These are phyloP conservation scores for Cystofilobasidium bisporidii DNA, from an alignment of 768 basidiomycete genomes.

Conservation along the genomic window DNA sequence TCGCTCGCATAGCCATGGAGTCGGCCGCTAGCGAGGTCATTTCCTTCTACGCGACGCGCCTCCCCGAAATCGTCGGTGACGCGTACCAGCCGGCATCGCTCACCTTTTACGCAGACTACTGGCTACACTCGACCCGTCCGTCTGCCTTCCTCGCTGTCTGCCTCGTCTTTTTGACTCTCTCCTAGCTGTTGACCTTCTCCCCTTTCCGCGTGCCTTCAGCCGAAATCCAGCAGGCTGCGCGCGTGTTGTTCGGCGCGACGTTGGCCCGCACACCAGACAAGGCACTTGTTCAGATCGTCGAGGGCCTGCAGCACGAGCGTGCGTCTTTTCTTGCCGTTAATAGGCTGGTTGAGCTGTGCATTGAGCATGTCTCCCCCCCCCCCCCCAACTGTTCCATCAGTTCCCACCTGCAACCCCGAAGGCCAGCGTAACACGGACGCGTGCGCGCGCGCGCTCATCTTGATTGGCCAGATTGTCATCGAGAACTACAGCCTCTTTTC, in stretches of 20 bases:
- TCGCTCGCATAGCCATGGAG: slow-evolving; percentile 49
- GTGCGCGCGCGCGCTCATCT: slow-evolving; percentile 62
- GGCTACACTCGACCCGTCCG: slow-evolving; percentile 41
- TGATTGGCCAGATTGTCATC: slow-evolving; percentile 72
- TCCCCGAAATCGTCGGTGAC: slow-evolving; percentile 54
- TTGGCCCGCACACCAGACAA: slow-evolving; percentile 59
- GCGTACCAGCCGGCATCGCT: slow-evolving; percentile 61
- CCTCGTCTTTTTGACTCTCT: no score
- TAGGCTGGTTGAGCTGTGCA: no score
- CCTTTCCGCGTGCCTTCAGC: slow-evolving; percentile 40
- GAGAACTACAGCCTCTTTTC: slow-evolving; percentile 70
- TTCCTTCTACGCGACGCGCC: slow-evolving; percentile 66
- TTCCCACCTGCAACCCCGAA: slow-evolving; percentile 55
- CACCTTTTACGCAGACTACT: slow-evolving; percentile 59
- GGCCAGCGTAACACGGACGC: slow-evolving; percentile 52
- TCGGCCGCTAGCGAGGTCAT: slow-evolving; percentile 63
- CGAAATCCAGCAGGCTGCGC: slow-evolving; percentile 67
- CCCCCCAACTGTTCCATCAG: slow-evolving; percentile 41
- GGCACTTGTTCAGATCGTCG: slow-evolving; percentile 52
- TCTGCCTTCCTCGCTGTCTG: background rate
- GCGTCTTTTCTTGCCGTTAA: no score
- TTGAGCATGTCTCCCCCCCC: background rate
- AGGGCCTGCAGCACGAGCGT: slow-evolving; percentile 60
- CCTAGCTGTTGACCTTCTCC: background rate
- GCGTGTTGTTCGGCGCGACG: slow-evolving; percentile 66